Evolutionary conservation across 495 filamentous ascomycete genomes (phyloP).

Genomic region (Neurospora pannonica): DNA sequence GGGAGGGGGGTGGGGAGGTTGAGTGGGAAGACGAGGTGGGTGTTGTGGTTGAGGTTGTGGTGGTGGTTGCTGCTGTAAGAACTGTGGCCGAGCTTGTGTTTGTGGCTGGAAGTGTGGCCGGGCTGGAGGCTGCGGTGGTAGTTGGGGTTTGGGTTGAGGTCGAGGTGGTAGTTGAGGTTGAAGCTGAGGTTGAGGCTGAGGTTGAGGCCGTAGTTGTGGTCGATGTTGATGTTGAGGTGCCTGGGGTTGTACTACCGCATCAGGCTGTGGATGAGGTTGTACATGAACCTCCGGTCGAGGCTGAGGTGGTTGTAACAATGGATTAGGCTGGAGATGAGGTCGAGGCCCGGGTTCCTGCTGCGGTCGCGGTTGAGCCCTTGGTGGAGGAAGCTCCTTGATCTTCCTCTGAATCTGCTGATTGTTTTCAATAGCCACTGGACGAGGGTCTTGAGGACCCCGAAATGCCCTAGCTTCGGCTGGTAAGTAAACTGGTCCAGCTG

Average conservation of each 20-base stretch:
- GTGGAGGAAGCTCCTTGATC: background rate
- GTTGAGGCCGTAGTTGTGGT: background rate
- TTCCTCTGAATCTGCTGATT: background rate
- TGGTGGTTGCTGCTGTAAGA: background rate
- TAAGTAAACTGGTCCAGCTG: background rate
- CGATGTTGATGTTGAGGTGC: background rate
- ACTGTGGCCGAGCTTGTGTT: background rate
- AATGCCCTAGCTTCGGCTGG: background rate
- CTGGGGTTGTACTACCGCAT: background rate
- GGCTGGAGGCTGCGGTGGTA: background rate
- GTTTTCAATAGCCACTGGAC: background rate
- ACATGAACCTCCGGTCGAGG: background rate
- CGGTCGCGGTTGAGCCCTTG: background rate
- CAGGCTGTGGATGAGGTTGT: background rate
- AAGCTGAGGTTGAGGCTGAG: background rate
- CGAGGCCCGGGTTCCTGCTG: background rate
- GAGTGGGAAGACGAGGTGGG: slow-evolving; percentile 1
- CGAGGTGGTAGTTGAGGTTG: background rate
- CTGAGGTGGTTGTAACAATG: background rate
- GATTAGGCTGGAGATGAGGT: background rate
- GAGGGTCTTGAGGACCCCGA: background rate
- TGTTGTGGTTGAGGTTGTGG: slow-evolving; percentile 1
- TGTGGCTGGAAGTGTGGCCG: background rate
- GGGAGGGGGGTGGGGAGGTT: slow-evolving; percentile 11
- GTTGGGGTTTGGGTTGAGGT: background rate